Evolutionary conservation across 2,329 filamentous ascomycete genomes (phyloP).

Genomic region (Graphiopsis chlorocephala): DNA sequence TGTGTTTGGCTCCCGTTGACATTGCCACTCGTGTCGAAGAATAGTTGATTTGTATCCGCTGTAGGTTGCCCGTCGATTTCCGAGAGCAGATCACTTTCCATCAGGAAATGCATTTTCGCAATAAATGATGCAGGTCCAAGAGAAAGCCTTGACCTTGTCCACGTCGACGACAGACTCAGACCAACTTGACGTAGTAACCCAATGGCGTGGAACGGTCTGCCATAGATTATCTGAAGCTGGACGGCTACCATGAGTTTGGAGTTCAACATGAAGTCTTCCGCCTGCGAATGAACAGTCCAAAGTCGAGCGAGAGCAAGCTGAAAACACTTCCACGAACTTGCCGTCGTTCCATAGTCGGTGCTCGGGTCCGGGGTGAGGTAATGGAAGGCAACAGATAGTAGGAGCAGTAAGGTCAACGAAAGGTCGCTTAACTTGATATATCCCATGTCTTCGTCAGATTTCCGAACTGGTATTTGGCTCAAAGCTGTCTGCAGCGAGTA

Average conservation of each 20-base stretch:
- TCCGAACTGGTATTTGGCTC: constrained; percentile 3
- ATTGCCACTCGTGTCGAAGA: constrained; percentile 16
- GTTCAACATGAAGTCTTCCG: constrained; percentile 14
- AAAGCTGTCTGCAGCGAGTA: constrained; percentile 9
- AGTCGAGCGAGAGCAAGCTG: constrained; percentile 13
- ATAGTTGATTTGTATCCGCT: constrained; percentile 6
- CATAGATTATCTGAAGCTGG: constrained; percentile 14
- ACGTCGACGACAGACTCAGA: constrained; percentile 8
- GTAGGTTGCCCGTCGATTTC: constrained; percentile 16
- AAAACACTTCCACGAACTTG: constrained; percentile 13
- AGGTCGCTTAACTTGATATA: constrained; percentile 16
- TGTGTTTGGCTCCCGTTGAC: constrained; percentile 16
- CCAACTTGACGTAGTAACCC: constrained; percentile 13
- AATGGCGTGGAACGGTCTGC: constrained; percentile 12
- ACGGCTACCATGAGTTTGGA: constrained; percentile 15
- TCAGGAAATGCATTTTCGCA: constrained; percentile 16
- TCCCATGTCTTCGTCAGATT: constrained; percentile 3
- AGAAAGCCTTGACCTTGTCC: constrained; percentile 15
- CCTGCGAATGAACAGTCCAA: constrained; percentile 16
- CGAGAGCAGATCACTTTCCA: constrained; percentile 16
- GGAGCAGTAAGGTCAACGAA: neutral
- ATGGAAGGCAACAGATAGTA: constrained; percentile 15
- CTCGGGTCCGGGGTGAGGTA: constrained; percentile 15
- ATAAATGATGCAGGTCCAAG: constrained; percentile 12
- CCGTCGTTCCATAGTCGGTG: constrained; percentile 14